These are phyloP conservation scores for Penicillium manginii DNA, from an alignment of 495 filamentous ascomycete species.

Conservation along the genomic window DNA sequence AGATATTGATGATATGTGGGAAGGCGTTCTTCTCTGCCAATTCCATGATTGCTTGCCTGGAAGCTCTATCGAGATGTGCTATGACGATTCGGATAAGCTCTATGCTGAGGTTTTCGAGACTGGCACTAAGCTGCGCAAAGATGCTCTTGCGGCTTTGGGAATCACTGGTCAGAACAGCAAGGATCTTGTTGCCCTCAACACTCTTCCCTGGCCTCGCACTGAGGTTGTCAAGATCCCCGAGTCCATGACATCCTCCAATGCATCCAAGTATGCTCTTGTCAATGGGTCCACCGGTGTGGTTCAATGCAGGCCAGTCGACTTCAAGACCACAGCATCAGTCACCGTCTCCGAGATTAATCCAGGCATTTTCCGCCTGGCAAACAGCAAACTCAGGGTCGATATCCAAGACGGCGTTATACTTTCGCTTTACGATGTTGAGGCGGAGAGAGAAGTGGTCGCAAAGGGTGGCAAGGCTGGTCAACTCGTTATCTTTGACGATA, in stretches of 20 bases:
- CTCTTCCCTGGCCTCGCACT: slow-evolving; percentile 78
- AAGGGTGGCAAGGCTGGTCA: slow-evolving; percentile 84
- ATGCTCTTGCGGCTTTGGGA: slow-evolving; percentile 69
- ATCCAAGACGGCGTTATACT: slow-evolving; percentile 77
- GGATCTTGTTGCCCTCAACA: slow-evolving; percentile 67
- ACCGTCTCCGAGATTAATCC: slow-evolving; percentile 65
- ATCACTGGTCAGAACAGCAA: slow-evolving; percentile 44
- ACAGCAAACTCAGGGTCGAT: slow-evolving; percentile 70
- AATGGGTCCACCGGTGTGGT: slow-evolving; percentile 50
- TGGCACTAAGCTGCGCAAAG: slow-evolving; percentile 69
- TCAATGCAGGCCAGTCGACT: slow-evolving; percentile 51
- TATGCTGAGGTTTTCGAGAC: slow-evolving; percentile 83
- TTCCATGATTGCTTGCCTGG: slow-evolving; percentile 98
- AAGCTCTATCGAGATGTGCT: slow-evolving; percentile 96
- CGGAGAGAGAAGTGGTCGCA: slow-evolving; percentile 75
- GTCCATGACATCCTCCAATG: slow-evolving; percentile 27
- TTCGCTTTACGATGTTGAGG: slow-evolving; percentile 74
- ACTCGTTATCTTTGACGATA: slow-evolving; percentile 95
- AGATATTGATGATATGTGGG: slow-evolving; percentile 93
- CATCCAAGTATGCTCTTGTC: slow-evolving; percentile 51
- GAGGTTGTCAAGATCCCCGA: slow-evolving; percentile 68
- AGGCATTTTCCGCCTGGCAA: slow-evolving; percentile 79
- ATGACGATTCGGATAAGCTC: slow-evolving; percentile 86
- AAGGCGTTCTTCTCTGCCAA: slow-evolving; percentile 81
- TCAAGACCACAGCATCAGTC: slow-evolving; percentile 50